A percentile compares a stretch with the other conserved stretches of the same genome.
These are phyloP conservation scores for Trichoderma simmonsii DNA, from an alignment of 2,329 filamentous ascomycete genomes.

Conservation along the genomic window DNA sequence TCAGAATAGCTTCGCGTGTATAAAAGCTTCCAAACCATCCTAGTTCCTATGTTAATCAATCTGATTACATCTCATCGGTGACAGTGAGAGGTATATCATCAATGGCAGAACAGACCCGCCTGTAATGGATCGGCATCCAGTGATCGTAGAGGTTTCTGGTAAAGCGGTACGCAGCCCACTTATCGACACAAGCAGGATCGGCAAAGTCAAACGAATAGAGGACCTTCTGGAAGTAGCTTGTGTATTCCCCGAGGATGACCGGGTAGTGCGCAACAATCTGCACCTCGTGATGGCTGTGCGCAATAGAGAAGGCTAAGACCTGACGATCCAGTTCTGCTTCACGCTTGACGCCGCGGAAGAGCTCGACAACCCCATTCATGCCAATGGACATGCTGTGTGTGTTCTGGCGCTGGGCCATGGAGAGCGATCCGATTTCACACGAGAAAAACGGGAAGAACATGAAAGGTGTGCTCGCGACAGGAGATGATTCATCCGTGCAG, in stretches of 20 bases:
- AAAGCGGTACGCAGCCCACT: slow-evolving; percentile 14
- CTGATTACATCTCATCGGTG: background rate
- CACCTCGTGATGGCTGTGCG: slow-evolving; percentile 29
- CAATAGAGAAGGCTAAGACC: slow-evolving; percentile 44
- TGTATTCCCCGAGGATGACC: slow-evolving; percentile 34
- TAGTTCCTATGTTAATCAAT: background rate
- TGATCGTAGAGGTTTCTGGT: slow-evolving; percentile 13
- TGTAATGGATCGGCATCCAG: slow-evolving; percentile 17
- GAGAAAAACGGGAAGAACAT: slow-evolving; percentile 51
- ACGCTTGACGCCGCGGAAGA: slow-evolving; percentile 36
- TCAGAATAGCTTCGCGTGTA: background rate
- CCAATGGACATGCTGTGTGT: slow-evolving; percentile 41
- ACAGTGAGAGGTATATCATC: slow-evolving; percentile 1
- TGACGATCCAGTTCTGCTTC: slow-evolving; percentile 39
- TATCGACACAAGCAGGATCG: background rate
- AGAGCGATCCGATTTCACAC: slow-evolving; percentile 41
- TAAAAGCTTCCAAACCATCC: background rate
- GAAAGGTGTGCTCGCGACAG: slow-evolving; percentile 43
- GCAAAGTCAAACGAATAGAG: slow-evolving; percentile 36
- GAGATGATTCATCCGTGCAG: slow-evolving; percentile 33
- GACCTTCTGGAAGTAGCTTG: slow-evolving; percentile 37
- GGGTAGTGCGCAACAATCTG: slow-evolving; percentile 43
- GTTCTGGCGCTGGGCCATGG: slow-evolving; percentile 40
- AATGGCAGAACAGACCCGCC: slow-evolving; percentile 18
- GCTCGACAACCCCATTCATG: slow-evolving; percentile 37